A percentile compares a stretch with the other conserved stretches of the same genome.
phyloP scores from a whole-genome alignment of 495 filamentous ascomycete genomes.

The Xylaria venustula region DNA sequence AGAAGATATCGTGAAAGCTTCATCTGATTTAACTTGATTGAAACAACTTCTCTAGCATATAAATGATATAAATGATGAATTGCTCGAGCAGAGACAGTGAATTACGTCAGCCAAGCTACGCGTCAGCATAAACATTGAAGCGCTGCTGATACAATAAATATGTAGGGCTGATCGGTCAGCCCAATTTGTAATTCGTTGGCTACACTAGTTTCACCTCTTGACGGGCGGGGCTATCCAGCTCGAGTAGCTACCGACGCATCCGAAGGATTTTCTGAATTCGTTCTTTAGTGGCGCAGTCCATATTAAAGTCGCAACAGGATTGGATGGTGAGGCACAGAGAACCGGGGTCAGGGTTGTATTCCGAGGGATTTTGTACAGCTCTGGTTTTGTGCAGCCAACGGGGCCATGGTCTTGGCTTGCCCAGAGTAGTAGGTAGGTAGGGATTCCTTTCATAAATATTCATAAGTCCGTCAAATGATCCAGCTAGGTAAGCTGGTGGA shows the following conservation, averaged over 20 bases:
- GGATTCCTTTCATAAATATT: neutral
- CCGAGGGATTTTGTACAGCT: neutral
- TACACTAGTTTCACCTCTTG: neutral
- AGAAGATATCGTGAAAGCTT: neutral
- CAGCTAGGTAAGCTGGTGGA: too few species aligned
- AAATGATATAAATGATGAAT: neutral
- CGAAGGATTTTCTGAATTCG: slow-evolving; percentile 10
- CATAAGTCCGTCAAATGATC: neutral
- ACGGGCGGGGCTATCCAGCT: neutral
- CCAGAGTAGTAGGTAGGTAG: neutral
- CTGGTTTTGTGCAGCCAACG: neutral
- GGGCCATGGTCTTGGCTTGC: neutral
- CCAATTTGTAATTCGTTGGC: slow-evolving; percentile 7
- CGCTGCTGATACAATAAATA: too few species aligned
- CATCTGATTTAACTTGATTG: neutral
- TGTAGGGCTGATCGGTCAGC: neutral
- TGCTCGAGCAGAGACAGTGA: too few species aligned
- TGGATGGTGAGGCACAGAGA: neutral
- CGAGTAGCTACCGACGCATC: slow-evolving; percentile 12
- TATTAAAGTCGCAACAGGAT: slow-evolving; percentile 7
- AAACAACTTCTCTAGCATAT: neutral
- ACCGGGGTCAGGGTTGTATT: slow-evolving; percentile 5
- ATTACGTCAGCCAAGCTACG: neutral
- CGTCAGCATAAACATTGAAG: neutral
- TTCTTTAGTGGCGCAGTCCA: slow-evolving; percentile 1